Base-by-base conservation (phyloP, 1,284 basidiomycete species). In the Fomes fomentarius region DNA sequence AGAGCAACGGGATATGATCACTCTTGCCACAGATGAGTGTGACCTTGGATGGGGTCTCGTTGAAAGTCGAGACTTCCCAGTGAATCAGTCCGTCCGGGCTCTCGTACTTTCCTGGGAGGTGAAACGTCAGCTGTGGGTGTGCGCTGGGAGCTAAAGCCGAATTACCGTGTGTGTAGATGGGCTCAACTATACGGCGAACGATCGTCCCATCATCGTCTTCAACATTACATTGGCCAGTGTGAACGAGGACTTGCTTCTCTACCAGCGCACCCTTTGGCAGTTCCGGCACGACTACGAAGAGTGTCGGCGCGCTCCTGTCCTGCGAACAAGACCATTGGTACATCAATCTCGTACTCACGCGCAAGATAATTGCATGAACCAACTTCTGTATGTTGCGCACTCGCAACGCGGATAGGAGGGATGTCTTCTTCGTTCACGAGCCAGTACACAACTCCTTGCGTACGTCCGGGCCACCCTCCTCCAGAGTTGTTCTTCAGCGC, bases 241-340 rank as follows among this genome's bases (percentile, higher is more conserved):
- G 89, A 15, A 83, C 64, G 4, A 89, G 61, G 1, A 85, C 81
- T 65, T 91, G 89, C 61, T 89, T 90, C 67, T 92, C 89, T 12
- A 91, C 64, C 31, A 82, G 68, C 1, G 93, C 94, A 46, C 78
- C 81, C 63, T 89, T 91, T 0, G 95, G 95, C 11, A 98, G 74
- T 43, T 83, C 79, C 40, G 83, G 80, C 0, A 94, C 85, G 9
- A 80, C 81, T 0, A 89, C 71, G 63, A 91, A 89, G 8, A 94
- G 66, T 0, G 83, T 80, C 3, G 90, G 86, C 1, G 60, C 55
- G 6, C 40, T 15, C 1, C 41, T 41, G 34, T 69, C 67, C 63
- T 68, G 46, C 15, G 19, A 21, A 17, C 33, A 21, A 22, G 19
- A 9, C 39, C 37, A 35, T 33, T 11, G 35, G 19, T 15, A 19